phyloP scores from a whole-genome alignment of 2,329 filamentous ascomycete species.

The Fusarium heterosporum region DNA sequence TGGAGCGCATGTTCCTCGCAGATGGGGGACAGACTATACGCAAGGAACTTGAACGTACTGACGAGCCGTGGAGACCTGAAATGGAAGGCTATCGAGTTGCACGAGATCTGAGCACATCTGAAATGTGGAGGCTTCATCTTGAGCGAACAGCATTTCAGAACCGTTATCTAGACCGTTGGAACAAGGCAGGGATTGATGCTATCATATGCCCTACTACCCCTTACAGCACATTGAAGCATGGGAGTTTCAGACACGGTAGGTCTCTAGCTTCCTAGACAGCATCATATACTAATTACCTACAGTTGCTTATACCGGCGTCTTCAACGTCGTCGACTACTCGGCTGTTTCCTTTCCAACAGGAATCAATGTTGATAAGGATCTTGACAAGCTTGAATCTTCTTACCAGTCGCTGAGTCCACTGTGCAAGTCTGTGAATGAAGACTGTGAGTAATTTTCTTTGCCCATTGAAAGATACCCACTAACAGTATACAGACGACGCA shows the following conservation, averaged over 20 bases:
- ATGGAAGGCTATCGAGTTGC: conserved; percentile 52
- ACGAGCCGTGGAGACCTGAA: conserved; percentile 58
- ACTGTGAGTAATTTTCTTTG: conserved; percentile 55
- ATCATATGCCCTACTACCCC: conserved; percentile 69
- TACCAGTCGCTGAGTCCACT: conserved; percentile 53
- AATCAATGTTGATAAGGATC: conserved; percentile 53
- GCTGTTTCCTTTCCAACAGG: conserved; percentile 61
- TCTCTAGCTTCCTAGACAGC: neutral
- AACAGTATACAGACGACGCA: conserved; percentile 51
- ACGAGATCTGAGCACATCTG: conserved; percentile 55
- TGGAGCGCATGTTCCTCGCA: conserved; percentile 61
- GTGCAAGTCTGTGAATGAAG: conserved; percentile 54
- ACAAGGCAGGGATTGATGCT: conserved; percentile 66
- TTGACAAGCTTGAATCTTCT: conserved; percentile 50
- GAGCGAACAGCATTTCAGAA: conserved; percentile 61
- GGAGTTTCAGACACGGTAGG: conserved; percentile 58
- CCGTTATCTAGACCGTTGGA: conserved; percentile 60
- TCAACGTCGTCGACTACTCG: conserved; percentile 62
- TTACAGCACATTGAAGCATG: conserved; percentile 57
- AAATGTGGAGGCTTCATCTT: conserved; percentile 62
- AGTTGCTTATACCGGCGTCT: conserved; percentile 65
- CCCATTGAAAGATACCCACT: accelerated
- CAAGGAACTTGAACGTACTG: conserved; percentile 54
- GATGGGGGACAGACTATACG: conserved; percentile 59
- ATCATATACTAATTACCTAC: neutral